Evolutionary conservation across 352 stramenopile species (phyloP), one percentile per base, ranked within the genome.

Genomic region (Aphanomyces euteiches): DNA sequence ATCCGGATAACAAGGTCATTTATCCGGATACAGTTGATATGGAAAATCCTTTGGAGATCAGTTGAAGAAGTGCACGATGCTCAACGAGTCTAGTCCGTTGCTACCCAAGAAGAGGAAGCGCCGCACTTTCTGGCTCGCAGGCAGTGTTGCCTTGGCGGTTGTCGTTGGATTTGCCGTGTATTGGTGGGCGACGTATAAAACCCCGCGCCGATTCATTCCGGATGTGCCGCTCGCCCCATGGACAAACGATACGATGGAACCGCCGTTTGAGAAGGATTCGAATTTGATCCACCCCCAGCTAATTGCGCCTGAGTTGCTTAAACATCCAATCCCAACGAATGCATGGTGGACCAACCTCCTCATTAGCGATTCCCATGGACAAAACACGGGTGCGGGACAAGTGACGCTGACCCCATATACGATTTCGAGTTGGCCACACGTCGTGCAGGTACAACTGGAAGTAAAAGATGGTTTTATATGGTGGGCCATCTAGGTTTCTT

Each of bases 341-440:
- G 84, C 84, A 38, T 97, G 93, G 78, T 97, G 90, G 88, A 91
- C 88, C 1, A 96, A 96, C 56, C 65, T 96, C 45, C 79, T 95
- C 21, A 80, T 96, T 38, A 83, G 74, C 41, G 86, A 94, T 61
- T 72, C 78, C 45, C 86, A 94, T 71, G 86, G 83, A 17, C 39
- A 67, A 67, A n/a, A 67, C 59, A 48, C 43, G 4, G 59, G 57
- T 66, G 79, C 78, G 17, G 85, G 83, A 13, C 75, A 90, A 54
- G 78, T 96, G 19, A 94, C 88, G 37, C 74, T 94, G 8, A 89
- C 84, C 47, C 90, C 90, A 17, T 96, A 94, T 73, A 92, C 85
- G 3, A 77, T 96, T 43, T 82, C 54, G 28, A 61, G 54, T 61
- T 37, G 13, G 54, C 15, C 54, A 0, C 54, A 61, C n/a, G 54